Conservation (phyloP, 495 filamentous ascomycete genomes). For the Penicillium cataractarum region DNA sequence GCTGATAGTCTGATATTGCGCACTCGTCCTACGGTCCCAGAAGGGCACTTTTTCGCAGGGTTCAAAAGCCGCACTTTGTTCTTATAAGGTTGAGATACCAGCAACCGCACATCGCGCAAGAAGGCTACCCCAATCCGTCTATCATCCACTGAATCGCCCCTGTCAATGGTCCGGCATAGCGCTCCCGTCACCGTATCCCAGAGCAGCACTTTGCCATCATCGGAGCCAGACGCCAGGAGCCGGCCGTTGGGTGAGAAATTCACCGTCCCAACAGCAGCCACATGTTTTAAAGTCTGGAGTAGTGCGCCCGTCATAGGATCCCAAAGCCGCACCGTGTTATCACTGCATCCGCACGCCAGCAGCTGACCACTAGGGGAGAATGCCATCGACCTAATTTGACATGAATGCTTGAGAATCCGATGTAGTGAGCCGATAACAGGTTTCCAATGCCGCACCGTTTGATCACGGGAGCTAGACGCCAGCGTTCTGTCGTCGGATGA, state of each 20-base stretch:
- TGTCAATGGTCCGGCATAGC: background rate
- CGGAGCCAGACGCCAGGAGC: conserved; percentile 4
- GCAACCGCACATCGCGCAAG: conserved; percentile 24
- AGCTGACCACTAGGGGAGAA: conserved; percentile 9
- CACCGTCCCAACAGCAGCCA: background rate
- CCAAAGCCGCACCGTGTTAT: background rate
- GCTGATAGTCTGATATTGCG: conserved; percentile 19
- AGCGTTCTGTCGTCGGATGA: too few species aligned
- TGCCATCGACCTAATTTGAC: background rate
- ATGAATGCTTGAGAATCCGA: background rate
- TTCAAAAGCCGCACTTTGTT: conserved; percentile 20
- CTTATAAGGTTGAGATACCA: conserved; percentile 25
- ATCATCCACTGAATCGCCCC: background rate
- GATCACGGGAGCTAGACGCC: too few species aligned
- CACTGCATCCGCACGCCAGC: background rate
- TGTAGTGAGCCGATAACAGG: background rate
- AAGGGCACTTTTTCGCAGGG: background rate
- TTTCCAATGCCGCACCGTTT: too few species aligned
- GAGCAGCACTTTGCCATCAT: background rate
- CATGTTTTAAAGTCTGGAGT: background rate
- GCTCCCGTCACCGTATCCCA: background rate
- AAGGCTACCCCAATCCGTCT: conserved; percentile 20
- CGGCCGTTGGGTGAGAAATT: conserved; percentile 7
- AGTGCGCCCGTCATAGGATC: background rate
- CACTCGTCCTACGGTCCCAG: conserved; percentile 1